Conservation (phyloP, 257 asterid species). For the Petunia secreta region DNA sequence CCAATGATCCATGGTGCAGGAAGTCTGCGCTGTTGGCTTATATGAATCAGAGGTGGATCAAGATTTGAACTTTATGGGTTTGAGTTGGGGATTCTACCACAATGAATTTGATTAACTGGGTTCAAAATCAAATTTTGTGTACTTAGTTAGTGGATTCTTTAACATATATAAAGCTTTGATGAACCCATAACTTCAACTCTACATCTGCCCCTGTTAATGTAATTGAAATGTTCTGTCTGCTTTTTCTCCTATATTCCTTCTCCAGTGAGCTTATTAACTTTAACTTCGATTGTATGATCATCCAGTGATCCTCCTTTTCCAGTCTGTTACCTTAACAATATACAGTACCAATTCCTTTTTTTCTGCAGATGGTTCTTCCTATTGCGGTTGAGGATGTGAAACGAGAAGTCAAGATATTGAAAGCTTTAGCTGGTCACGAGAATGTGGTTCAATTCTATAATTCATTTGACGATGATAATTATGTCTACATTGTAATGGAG, state of each 20-base stretch:
- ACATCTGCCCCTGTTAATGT: too few species aligned
- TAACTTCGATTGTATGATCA: background rate
- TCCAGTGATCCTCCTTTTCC: background rate
- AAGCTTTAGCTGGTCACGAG: constrained; percentile 95
- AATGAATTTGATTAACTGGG: too few species aligned
- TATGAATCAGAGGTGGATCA: too few species aligned
- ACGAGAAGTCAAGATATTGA: constrained; percentile 95
- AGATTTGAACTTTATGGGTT: too few species aligned
- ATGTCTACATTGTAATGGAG: constrained; percentile 97
- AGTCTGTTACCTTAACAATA: background rate
- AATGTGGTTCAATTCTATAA: constrained; percentile 94
- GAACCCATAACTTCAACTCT: too few species aligned
- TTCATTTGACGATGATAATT: constrained; percentile 87
- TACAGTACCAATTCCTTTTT: background rate
- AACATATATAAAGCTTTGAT: too few species aligned
- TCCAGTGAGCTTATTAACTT: background rate
- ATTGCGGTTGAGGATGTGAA: constrained; percentile 98
- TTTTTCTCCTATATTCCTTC: background rate
- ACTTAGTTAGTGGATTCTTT: too few species aligned
- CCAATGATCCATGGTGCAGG: background rate
- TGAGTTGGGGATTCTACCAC: too few species aligned
- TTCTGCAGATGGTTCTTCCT: constrained; percentile 89
- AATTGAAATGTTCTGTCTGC: background rate
- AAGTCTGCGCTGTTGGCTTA: background rate
- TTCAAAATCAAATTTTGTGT: too few species aligned